These are phyloP conservation scores for Phascolomyces articulosus DNA, from an alignment of 371 early-diverging fungal genomes.

Conservation along the genomic window DNA sequence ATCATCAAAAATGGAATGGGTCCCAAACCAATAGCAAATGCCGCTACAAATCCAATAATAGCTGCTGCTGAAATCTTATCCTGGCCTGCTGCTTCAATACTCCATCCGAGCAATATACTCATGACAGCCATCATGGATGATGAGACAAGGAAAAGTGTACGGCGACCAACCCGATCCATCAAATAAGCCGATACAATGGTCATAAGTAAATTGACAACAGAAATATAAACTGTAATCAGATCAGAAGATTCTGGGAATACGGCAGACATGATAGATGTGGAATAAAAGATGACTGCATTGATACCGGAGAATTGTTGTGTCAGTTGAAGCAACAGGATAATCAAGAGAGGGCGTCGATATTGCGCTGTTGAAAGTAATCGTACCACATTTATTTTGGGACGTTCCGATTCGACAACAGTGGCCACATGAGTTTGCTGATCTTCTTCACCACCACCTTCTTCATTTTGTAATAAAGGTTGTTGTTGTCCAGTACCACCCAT, in stretches of 20 bases:
- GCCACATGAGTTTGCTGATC: constrained; percentile 2
- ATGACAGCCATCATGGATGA: constrained; percentile 62
- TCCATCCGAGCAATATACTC: constrained; percentile 60
- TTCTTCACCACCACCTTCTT: constrained; percentile 10
- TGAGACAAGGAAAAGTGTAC: constrained; percentile 75
- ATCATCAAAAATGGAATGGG: constrained; percentile 88
- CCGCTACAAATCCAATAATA: constrained; percentile 78
- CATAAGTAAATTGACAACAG: constrained; percentile 76
- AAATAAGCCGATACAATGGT: constrained; percentile 72
- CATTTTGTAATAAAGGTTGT: background rate
- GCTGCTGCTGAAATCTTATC: constrained; percentile 64
- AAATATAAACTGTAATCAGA: constrained; percentile 74
- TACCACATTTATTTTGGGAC: constrained; percentile 31
- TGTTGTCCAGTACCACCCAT: constrained; percentile 4
- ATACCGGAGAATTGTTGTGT: constrained; percentile 92
- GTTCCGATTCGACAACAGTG: constrained; percentile 3
- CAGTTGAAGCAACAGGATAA: constrained; percentile 78
- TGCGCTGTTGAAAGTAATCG: constrained; percentile 44
- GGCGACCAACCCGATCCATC: constrained; percentile 86
- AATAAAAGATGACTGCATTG: constrained; percentile 91
- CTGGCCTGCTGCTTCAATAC: constrained; percentile 49
- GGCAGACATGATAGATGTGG: constrained; percentile 73
- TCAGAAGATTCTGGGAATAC: constrained; percentile 66
- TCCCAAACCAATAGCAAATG: constrained; percentile 91
- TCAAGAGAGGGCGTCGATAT: constrained; percentile 63